Evolutionary conservation across 2,329 filamentous ascomycete species (phyloP).

Genomic region (Bimuria novae-zelandiae): DNA sequence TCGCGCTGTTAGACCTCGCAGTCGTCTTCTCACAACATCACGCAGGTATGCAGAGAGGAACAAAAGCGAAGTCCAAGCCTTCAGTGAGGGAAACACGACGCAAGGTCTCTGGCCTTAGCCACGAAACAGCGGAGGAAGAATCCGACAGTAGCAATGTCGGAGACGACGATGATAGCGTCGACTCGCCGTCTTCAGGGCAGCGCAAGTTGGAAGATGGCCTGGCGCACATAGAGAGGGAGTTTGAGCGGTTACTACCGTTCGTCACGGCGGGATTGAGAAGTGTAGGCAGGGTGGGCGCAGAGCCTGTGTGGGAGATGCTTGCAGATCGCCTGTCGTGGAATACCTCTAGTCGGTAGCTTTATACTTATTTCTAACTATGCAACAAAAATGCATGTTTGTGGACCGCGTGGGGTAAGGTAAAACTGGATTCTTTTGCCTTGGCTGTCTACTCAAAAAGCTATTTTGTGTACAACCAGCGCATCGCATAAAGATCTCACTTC

Average conservation of each 20-base stretch:
- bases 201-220: constrained; percentile 50
- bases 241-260: constrained; percentile 70
- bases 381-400: no score
- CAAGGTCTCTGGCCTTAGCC: constrained; percentile 22
- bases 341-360: neutral
- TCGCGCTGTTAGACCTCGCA: constrained; percentile 77
- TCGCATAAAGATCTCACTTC: no score
- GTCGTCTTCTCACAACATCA: constrained; percentile 70
- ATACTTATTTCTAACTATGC: no score
- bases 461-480: no score
- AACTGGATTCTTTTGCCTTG: no score
- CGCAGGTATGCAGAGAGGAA: neutral
- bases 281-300: constrained; percentile 73
- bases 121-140: constrained; percentile 18
- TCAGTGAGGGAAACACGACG: constrained; percentile 25
- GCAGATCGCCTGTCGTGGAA: constrained; percentile 74
- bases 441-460: no score
- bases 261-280: constrained; percentile 73
- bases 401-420: no score
- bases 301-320: constrained; percentile 77
- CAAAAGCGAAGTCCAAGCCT: constrained; percentile 32
- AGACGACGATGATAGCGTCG: constrained; percentile 8
- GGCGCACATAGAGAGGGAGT: constrained; percentile 62
- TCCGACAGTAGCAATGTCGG: constrained; percentile 29
- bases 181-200: neutral